phyloP scores from a whole-genome alignment of 2,329 filamentous ascomycete species.

The Stachybotrys elegans region DNA sequence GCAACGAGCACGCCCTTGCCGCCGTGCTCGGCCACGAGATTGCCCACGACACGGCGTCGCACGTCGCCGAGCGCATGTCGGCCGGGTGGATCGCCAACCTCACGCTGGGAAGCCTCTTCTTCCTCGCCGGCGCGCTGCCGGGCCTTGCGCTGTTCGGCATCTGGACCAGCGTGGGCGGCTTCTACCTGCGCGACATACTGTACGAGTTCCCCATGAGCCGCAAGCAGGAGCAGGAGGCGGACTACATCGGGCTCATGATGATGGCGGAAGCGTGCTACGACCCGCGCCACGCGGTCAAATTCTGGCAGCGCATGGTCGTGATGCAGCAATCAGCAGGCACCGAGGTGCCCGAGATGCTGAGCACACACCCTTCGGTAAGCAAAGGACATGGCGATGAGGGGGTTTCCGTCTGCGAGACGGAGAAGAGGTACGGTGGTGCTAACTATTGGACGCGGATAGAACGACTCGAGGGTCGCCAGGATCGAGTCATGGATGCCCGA shows the following conservation, averaged over 20 bases:
- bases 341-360: slow-evolving; percentile 64
- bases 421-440: neutral
- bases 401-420: too few species aligned
- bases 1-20: slow-evolving; percentile 64
- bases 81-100: slow-evolving; percentile 47
- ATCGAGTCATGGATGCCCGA: slow-evolving; percentile 59
- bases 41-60: slow-evolving; percentile 67
- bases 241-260: slow-evolving; percentile 77
- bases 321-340: slow-evolving; percentile 32
- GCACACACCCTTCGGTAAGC: slow-evolving; percentile 68
- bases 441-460: slow-evolving; percentile 27
- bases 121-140: slow-evolving; percentile 40
- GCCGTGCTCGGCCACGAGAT: slow-evolving; percentile 77
- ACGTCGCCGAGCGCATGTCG: slow-evolving; percentile 60
- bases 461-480: slow-evolving; percentile 58
- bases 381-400: neutral
- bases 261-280: slow-evolving; percentile 78
- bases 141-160: slow-evolving; percentile 31
- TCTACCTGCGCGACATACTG: slow-evolving; percentile 52
- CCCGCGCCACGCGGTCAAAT: slow-evolving; percentile 58
- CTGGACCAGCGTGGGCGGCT: slow-evolving; percentile 39
- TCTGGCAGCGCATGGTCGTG: slow-evolving; percentile 64
- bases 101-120: slow-evolving; percentile 43
- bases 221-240: slow-evolving; percentile 70
- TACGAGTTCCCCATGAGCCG: slow-evolving; percentile 64